Evolutionary conservation across 768 basidiomycete genomes (phyloP).

Genomic region (Lactarius tabidus): DNA sequence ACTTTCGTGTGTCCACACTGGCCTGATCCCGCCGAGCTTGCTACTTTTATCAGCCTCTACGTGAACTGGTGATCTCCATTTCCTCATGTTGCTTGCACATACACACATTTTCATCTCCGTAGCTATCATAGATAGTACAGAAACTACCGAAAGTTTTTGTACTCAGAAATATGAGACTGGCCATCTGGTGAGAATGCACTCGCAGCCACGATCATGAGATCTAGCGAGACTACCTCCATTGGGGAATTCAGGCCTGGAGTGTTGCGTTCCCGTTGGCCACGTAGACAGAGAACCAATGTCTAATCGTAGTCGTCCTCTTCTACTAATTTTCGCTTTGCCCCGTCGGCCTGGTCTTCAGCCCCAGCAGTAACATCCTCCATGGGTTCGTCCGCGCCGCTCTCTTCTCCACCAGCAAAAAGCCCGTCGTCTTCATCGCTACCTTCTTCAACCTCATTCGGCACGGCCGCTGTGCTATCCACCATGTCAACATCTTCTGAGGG

Average conservation of each 20-base stretch:
- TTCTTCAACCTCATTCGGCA: slow-evolving; percentile 44
- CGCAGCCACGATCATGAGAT: background rate
- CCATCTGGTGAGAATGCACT: background rate
- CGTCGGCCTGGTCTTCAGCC: slow-evolving; percentile 40
- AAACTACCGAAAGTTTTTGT: background rate
- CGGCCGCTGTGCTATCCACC: slow-evolving; percentile 36
- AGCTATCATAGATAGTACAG: background rate
- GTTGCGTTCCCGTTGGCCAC: background rate
- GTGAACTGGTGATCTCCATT: background rate
- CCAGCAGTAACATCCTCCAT: slow-evolving; percentile 70
- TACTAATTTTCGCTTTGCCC: slow-evolving; percentile 72
- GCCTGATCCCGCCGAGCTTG: background rate
- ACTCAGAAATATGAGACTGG: background rate
- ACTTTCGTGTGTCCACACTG: background rate
- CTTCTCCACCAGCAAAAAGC: slow-evolving; percentile 71
- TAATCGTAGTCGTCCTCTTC: slow-evolving; percentile 87
- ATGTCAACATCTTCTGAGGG: slow-evolving; percentile 65
- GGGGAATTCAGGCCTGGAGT: background rate
- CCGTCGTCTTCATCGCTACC: slow-evolving; percentile 78
- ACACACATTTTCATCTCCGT: background rate
- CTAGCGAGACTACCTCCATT: background rate
- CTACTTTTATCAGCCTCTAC: background rate
- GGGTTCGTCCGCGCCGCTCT: slow-evolving; percentile 65
- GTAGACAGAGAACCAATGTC: slow-evolving; percentile 20
- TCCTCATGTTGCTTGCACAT: background rate